phyloP scores from a whole-genome alignment of 2,329 filamentous ascomycete species.

The Colletotrichum musae region DNA sequence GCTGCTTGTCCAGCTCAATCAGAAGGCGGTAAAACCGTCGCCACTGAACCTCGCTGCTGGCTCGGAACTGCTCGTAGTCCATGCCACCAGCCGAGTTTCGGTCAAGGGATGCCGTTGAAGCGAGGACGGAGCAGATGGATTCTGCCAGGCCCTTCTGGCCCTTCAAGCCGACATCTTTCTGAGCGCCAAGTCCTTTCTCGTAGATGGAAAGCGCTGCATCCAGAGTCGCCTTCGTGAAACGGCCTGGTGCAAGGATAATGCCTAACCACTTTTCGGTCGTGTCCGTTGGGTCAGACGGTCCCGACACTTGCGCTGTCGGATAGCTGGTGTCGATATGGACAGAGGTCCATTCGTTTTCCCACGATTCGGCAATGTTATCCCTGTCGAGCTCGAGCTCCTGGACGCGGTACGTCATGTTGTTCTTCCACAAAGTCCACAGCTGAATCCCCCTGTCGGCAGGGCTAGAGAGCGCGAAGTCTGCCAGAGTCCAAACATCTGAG shows the following conservation, averaged over 20 bases:
- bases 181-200: slow-evolving; percentile 71
- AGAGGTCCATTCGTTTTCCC: slow-evolving; percentile 79
- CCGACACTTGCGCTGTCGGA: slow-evolving; percentile 69
- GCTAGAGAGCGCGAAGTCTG: slow-evolving; percentile 78
- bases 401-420: slow-evolving; percentile 83
- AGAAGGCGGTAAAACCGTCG: slow-evolving; percentile 89
- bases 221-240: slow-evolving; percentile 84
- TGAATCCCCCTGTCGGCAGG: slow-evolving; percentile 68
- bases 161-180: slow-evolving; percentile 57
- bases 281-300: slow-evolving; percentile 76
- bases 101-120: slow-evolving; percentile 76
- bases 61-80: slow-evolving; percentile 82
- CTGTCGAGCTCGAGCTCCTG: slow-evolving; percentile 81
- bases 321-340: slow-evolving; percentile 73
- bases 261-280: slow-evolving; percentile 88
- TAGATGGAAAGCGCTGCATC: slow-evolving; percentile 89
- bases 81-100: slow-evolving; percentile 74
- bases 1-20: slow-evolving; percentile 86
- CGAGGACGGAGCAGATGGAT: slow-evolving; percentile 80
- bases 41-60: slow-evolving; percentile 87
- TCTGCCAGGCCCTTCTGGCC: slow-evolving; percentile 77
- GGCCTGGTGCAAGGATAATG: slow-evolving; percentile 85
- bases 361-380: slow-evolving; percentile 72
- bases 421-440: slow-evolving; percentile 88
- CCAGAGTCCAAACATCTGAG: slow-evolving; percentile 84